These are phyloP conservation scores for Lepidium sativum DNA, from an alignment of 345 rosid species.

Conservation along the genomic window DNA sequence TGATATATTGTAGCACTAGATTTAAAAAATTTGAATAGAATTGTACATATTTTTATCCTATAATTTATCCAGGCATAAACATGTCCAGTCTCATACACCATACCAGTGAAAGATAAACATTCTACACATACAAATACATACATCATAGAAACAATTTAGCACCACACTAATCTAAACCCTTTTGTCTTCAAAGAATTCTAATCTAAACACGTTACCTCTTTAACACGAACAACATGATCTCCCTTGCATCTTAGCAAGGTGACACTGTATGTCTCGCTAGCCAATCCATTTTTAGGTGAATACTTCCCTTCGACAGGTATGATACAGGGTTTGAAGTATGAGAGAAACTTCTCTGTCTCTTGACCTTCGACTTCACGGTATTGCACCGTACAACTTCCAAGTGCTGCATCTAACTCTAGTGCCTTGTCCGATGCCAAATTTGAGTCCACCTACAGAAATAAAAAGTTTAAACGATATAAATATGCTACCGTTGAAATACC, in stretches of 20 bases:
- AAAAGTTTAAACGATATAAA: neutral
- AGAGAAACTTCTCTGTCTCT: conserved; percentile 71
- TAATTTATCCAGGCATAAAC: neutral
- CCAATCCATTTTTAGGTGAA: conserved; percentile 30
- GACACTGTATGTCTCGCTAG: conserved; percentile 36
- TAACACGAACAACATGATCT: conserved; percentile 69
- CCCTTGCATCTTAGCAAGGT: conserved; percentile 68
- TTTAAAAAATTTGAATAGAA: neutral
- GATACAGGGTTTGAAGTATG: conserved; percentile 81
- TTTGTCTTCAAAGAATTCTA: neutral
- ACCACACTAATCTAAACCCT: neutral
- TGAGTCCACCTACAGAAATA: conserved; percentile 50
- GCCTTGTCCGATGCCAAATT: conserved; percentile 64
- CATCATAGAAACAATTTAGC: neutral
- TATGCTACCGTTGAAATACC: neutral
- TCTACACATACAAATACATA: neutral
- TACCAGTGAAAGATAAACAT: neutral
- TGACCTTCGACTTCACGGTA: conserved; percentile 84
- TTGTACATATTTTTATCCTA: neutral
- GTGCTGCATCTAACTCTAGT: conserved; percentile 64
- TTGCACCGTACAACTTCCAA: conserved; percentile 77
- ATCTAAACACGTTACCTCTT: conserved; percentile 44
- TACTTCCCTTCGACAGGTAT: conserved; percentile 67
- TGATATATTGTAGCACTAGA: neutral
- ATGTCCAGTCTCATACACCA: neutral